These are phyloP conservation scores for Zygosaccharomyces sapae DNA, from an alignment of 1,139 yeast species.

Conservation along the genomic window DNA sequence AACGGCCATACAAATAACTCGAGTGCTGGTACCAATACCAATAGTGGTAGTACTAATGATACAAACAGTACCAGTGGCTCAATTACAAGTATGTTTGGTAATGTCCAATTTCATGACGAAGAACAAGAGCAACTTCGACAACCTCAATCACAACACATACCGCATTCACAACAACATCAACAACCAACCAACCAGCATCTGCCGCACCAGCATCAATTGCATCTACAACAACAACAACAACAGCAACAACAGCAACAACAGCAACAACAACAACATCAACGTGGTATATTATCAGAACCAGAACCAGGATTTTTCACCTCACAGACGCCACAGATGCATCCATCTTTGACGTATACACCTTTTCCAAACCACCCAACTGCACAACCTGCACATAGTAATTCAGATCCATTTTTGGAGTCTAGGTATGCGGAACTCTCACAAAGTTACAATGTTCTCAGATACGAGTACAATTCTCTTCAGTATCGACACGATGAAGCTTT, in stretches of 20 bases:
- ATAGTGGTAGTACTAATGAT: constrained; percentile 4
- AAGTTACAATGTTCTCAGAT: constrained; percentile 39
- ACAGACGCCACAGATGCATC: constrained; percentile 3
- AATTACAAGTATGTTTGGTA: constrained; percentile 13
- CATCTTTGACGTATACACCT: constrained; percentile 9
- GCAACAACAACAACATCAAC: constrained; percentile 6
- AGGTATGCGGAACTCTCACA: constrained; percentile 32
- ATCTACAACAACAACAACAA: constrained; percentile 12
- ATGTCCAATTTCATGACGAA: constrained; percentile 15
- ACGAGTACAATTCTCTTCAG: constrained; percentile 41
- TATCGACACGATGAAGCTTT: constrained; percentile 45
- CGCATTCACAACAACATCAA: constrained; percentile 8
- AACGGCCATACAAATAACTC: not conserved
- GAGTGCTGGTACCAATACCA: not conserved
- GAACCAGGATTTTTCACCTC: not conserved
- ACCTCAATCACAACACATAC: constrained; percentile 11
- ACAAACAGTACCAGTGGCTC: constrained; percentile 1
- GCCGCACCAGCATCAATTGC: constrained; percentile 10
- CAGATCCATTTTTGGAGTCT: constrained; percentile 6
- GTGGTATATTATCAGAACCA: not conserved
- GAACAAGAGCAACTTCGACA: constrained; percentile 11
- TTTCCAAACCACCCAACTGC: constrained; percentile 8
- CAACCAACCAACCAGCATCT: not conserved
- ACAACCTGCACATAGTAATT: not conserved
- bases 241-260: constrained; percentile 8